Percentiles rank a stretch among this genome's conserved stretches.
Conservation (phyloP, 345 rosid genomes). For the Eucalyptus polybractea region DNA sequence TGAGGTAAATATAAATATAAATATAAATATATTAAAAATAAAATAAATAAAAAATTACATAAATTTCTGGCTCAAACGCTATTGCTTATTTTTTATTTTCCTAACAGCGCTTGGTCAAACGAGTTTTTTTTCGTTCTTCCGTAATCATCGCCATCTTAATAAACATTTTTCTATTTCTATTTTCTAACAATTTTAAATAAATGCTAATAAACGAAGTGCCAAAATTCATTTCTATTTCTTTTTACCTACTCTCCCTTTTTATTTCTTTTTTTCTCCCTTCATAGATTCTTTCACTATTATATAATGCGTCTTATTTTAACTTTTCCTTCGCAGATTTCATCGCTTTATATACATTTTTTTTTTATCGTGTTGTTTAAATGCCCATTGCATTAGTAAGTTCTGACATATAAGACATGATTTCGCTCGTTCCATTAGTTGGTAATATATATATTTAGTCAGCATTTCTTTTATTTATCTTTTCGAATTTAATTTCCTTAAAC, state of each 20-base stretch:
- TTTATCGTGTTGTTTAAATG: not conserved
- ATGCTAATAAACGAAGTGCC: too few species aligned
- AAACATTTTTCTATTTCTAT: too few species aligned
- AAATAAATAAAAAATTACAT: too few species aligned
- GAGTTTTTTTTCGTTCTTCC: too few species aligned
- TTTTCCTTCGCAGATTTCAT: not conserved
- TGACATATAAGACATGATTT: not conserved
- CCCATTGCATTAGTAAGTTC: not conserved
- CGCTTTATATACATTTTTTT: not conserved
- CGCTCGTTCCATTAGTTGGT: rapidly evolving
- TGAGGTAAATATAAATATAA: too few species aligned
- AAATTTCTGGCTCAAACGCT: too few species aligned
- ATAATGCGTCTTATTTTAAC: not conserved
- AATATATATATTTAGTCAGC: not conserved
- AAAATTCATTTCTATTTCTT: too few species aligned
- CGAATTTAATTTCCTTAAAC: not conserved
- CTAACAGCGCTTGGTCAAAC: too few species aligned
- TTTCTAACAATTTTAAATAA: too few species aligned
- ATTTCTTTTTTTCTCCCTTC: not conserved
- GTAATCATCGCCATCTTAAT: too few species aligned
- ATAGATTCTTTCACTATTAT: not conserved
- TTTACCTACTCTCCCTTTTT: not conserved
- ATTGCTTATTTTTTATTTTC: too few species aligned
- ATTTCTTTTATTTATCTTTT: not conserved
- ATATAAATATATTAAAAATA: too few species aligned